Evolutionary conservation across 139 green algal genomes (phyloP), one percentile per base, ranked within the genome.

Genomic region (Coccomyxa sp.): DNA sequence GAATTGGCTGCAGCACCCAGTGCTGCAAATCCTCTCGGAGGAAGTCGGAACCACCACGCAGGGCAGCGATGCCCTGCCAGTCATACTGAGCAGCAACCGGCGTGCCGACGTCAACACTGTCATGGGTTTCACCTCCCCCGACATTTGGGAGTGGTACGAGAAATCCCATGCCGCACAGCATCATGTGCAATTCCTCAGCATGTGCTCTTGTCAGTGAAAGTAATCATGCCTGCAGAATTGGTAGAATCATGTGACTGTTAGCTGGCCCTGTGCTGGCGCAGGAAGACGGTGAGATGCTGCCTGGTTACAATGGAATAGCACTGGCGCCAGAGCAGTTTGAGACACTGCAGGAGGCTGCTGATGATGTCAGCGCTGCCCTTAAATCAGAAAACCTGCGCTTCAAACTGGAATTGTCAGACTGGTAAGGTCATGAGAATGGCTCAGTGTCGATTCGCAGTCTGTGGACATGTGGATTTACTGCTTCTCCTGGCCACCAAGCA

Each of bases 241-340:
- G 18, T 17, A 45, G 30, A 17, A 51, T 25, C 74, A 79, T 80
- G 17, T 77, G 23, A 18, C 27, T 32, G 71, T 32, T 14, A 77
- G 23, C 13, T 77, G 27, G 13, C 71, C 27, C 25, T 77, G 16
- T 16, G 16, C 25, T 68, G 60, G 60, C 60, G 14, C 60, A 81
- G 78, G 86, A 89, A 77, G 84, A 88, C 57, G 88, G 88, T 21
- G 66, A 92, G 83, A 58, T 87, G 87, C 66, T 90, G 66, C 92
- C 90, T 0, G 88, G 86, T 21, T 83, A 85, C 18, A 96, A 96
- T 79, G 92, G 92, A n/a, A 90, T 95, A 58, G 84, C 25, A 51
- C 81, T 95, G 75, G 85, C 84, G 10, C 18, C 71, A n/a, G 88
- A 91, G 15, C 92, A 95, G 91, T 84, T 85, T 21, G 23, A 32